phyloP scores from a whole-genome alignment of 2,329 filamentous ascomycete species.

The Clonostachys solani region DNA sequence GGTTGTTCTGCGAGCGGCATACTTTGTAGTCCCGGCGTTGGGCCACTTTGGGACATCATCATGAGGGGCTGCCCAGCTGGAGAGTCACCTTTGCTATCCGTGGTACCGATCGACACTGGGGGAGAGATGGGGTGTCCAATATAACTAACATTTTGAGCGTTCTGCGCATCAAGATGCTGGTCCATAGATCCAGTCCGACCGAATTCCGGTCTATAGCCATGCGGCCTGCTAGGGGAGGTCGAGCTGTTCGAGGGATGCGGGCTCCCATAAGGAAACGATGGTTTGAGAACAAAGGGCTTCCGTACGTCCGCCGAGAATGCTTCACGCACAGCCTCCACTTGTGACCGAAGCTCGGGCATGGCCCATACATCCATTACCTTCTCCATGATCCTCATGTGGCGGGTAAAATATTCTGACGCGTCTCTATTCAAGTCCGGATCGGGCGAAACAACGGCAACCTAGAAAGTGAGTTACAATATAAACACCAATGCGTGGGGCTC shows the following conservation, averaged over 20 bases:
- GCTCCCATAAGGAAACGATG: conserved; percentile 82
- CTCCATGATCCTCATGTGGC: conserved; percentile 92
- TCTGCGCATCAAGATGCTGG: conserved; percentile 46
- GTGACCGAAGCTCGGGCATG: conserved; percentile 83
- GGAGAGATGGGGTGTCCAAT: conserved; percentile 71
- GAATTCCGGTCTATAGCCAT: conserved; percentile 45
- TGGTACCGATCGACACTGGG: conserved; percentile 68
- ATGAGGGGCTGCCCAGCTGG: conserved; percentile 67
- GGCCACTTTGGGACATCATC: conserved; percentile 62
- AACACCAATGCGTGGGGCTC: no score
- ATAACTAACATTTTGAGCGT: conserved; percentile 62
- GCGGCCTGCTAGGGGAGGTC: conserved; percentile 55
- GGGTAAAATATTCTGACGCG: conserved; percentile 82
- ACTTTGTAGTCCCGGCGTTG: conserved; percentile 46
- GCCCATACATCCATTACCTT: conserved; percentile 79
- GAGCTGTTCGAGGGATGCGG: conserved; percentile 61
- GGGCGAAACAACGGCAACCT: conserved; percentile 91
- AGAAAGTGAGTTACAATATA: not conserved
- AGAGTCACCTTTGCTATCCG: conserved; percentile 75
- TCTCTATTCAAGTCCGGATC: conserved; percentile 84
- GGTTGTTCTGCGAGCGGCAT: conserved; percentile 60
- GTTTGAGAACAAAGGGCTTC: conserved; percentile 85
- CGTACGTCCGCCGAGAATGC: conserved; percentile 85
- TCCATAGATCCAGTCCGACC: conserved; percentile 45
- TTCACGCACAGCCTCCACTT: conserved; percentile 83